phyloP scores from a whole-genome alignment of 2,329 filamentous ascomycete genomes.

The Colletotrichum orbiculare region DNA sequence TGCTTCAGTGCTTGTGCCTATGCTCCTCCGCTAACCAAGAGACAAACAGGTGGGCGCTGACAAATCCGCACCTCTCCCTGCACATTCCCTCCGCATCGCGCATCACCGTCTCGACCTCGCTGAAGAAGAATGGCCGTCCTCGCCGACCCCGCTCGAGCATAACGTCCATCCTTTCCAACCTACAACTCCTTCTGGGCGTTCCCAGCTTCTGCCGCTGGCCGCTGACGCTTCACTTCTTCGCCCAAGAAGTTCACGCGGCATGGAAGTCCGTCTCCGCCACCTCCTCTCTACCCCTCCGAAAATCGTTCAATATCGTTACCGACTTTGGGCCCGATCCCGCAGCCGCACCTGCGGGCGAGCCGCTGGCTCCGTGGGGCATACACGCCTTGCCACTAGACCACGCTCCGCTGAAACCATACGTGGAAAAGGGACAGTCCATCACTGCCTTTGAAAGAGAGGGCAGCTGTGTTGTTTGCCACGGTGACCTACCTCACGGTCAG shows the following conservation, averaged over 20 bases:
- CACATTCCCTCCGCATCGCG: conserved; percentile 77
- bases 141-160: conserved; percentile 70
- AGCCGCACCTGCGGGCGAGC: conserved; percentile 16
- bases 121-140: conserved; percentile 65
- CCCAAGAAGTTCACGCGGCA: conserved; percentile 71
- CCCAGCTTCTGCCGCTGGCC: conserved; percentile 88
- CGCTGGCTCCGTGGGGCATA: conserved; percentile 56
- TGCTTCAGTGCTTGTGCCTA: neutral
- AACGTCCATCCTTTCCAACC: conserved; percentile 77
- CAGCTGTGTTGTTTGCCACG: conserved; percentile 63
- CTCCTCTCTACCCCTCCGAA: conserved; percentile 58
- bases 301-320: conserved; percentile 63
- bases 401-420: conserved; percentile 61
- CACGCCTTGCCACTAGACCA: conserved; percentile 68
- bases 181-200: conserved; percentile 83
- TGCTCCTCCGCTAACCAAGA: conserved; percentile 1
- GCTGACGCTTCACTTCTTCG: conserved; percentile 82
- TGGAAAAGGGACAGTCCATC: conserved; percentile 65
- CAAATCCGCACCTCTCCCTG: conserved; percentile 82
- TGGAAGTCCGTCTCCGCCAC: conserved; percentile 73
- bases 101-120: conserved; percentile 63
- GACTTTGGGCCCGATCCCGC: conserved; percentile 58
- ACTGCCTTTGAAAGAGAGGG: conserved; percentile 68
- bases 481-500: conserved; percentile 55
- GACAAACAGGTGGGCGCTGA: conserved; percentile 84